Evolutionary conservation across 2,329 filamentous ascomycete genomes (phyloP), one percentile per base, ranked within the genome.

Genomic region (Fusarium odoratissimum): DNA sequence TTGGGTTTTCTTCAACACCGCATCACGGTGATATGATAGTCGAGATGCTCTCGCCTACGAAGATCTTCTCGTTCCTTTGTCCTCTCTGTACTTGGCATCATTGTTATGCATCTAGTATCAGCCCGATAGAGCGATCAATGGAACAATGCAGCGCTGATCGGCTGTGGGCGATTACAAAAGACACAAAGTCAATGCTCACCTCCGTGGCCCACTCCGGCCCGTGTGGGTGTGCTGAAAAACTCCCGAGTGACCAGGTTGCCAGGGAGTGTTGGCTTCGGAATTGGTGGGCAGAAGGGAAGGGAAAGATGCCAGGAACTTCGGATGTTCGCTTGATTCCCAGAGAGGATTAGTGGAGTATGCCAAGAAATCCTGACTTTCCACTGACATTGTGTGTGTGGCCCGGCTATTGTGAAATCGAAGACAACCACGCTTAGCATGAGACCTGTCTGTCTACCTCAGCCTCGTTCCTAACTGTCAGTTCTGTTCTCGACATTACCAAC

Each of bases 201-300:
- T 69, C 54, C 49, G 21, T 60, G 69, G 57, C 59, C 69, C 69
- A 72, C 67, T 55, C 61, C 55, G 55, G 67, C 49, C 58, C 55
- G 49, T 60, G 67, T 73, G 67, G 70, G 71, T 73, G 70, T 73
- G 58, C 25, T 67, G 45, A 40, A 64, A 73, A 73, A 64, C 58
- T 54, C 69, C 71, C 70, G 71, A 73, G 55, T 68, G 70, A 73
- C 66, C 58, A 73, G 70, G 61, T 68, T 64, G 61, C 52, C 38
- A 72, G 59, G 49, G 37, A 63, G 55, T 55, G 49, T 61, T 54
- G 35, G 40, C 38, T 52, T 60, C 28, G 45, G 46, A 45, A 46
- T 41, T 19, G 19, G 35, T 54, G 40, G 35, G 45, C 48, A 56
- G 30, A 46, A 57, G 45, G 40, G 62, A 70, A 55, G 45, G 31